phyloP scores from a whole-genome alignment of 805 yeast genomes.

The Wickerhamomyces chaumierensis region DNA sequence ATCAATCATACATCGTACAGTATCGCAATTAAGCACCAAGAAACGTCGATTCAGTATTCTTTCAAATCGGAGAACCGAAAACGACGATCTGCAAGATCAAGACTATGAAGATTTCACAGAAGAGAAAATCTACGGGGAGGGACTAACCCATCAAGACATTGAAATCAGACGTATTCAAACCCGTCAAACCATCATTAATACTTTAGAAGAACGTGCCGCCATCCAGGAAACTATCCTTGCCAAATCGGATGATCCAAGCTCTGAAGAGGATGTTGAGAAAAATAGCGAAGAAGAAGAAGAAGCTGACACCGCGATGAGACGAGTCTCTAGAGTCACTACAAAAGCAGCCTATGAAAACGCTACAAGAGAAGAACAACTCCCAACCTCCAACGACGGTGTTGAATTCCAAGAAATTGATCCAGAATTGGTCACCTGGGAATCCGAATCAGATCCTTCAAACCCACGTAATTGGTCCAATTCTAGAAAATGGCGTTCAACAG shows the following conservation, averaged over 20 bases:
- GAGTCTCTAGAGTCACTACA: conserved; percentile 2
- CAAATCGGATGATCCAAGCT: too few relatives aligned
- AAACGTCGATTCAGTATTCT: background rate
- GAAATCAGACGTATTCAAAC: conserved; percentile 32
- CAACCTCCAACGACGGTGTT: conserved; percentile 31
- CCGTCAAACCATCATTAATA: conserved; percentile 30
- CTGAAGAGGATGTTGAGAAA: too few relatives aligned
- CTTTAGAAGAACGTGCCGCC: conserved; percentile 16
- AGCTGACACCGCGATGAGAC: background rate
- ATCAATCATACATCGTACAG: background rate
- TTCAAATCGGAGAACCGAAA: background rate
- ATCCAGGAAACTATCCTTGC: conserved; percentile 11
- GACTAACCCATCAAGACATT: conserved; percentile 24
- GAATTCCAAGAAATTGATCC: conserved; percentile 49
- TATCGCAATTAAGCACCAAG: background rate
- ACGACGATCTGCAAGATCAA: conserved; percentile 2
- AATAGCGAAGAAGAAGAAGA: conserved; percentile 2
- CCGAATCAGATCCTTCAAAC: conserved; percentile 44
- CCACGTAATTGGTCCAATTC: conserved; percentile 51
- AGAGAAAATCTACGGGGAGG: conserved; percentile 25
- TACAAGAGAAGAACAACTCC: conserved; percentile 18
- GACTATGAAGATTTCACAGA: conserved; percentile 11
- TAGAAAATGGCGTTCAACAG: conserved; percentile 32
- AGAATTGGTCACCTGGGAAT: conserved; percentile 59
- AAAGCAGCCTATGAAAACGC: conserved; percentile 8